Conservation (phyloP, 257 asterid species). For the Nicotiana noctiflora region DNA sequence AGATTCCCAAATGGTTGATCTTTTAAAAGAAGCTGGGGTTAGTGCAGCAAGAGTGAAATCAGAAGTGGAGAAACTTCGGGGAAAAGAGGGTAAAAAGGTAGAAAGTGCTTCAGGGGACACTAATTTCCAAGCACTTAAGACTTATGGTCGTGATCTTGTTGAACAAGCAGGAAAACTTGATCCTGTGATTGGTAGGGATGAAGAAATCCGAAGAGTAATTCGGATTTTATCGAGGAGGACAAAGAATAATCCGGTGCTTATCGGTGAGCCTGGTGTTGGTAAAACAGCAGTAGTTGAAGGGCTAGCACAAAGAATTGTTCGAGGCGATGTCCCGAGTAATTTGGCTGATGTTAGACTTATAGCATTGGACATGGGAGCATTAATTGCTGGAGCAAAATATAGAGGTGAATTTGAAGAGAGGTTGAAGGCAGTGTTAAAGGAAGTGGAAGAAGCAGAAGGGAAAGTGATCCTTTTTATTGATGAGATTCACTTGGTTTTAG, state of each 20-base stretch:
- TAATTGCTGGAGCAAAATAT: constrained; percentile 71
- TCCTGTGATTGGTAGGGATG: constrained; percentile 68
- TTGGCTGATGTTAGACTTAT: constrained; percentile 68
- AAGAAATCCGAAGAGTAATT: constrained; percentile 55
- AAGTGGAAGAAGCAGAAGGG: constrained; percentile 74
- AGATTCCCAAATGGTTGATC: constrained; percentile 50
- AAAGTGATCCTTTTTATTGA: constrained; percentile 61
- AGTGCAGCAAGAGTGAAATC: constrained; percentile 37
- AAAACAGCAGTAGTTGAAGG: constrained; percentile 76
- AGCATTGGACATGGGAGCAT: constrained; percentile 68
- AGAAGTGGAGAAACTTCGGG: constrained; percentile 56
- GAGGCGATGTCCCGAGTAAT: constrained; percentile 55
- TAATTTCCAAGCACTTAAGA: constrained; percentile 46
- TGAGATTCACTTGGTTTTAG: constrained; percentile 60
- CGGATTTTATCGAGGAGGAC: constrained; percentile 64
- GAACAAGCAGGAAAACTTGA: constrained; percentile 74
- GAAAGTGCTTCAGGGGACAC: constrained; percentile 73
- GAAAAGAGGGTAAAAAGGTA: constrained; percentile 55
- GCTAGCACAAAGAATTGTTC: constrained; percentile 61
- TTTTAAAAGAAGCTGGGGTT: constrained; percentile 54
- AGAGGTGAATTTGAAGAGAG: constrained; percentile 74
- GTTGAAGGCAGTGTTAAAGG: constrained; percentile 56
- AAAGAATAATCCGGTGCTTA: constrained; percentile 63
- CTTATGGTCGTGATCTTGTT: constrained; percentile 65
- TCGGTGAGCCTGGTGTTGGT: constrained; percentile 74